These are phyloP conservation scores for Clonostachys sp. DNA, from an alignment of 2,329 filamentous ascomycete genomes.

Conservation along the genomic window DNA sequence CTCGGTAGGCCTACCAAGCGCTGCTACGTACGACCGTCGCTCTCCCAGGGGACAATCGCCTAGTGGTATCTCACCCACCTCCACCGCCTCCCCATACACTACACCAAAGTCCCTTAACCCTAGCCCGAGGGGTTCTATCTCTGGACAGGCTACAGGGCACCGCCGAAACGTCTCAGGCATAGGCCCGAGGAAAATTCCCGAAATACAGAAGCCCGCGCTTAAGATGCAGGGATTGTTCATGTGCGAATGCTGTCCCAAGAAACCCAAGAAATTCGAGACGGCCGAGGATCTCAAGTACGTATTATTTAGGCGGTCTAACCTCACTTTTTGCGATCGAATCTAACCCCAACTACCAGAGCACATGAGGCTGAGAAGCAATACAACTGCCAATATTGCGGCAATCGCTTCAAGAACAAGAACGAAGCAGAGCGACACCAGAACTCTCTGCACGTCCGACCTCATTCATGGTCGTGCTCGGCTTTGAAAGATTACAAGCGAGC, in stretches of 20 bases:
- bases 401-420: conserved; percentile 98
- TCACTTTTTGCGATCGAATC: not conserved
- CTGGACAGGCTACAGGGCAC: conserved; percentile 28
- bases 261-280: conserved; percentile 91
- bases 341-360: conserved; percentile 46
- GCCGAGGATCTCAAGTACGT: conserved; percentile 77
- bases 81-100: conserved; percentile 43
- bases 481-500: conserved; percentile 73
- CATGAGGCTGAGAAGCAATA: conserved; percentile 97
- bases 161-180: conserved; percentile 41
- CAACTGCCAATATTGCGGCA: conserved; percentile 85
- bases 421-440: conserved; percentile 96
- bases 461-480: conserved; percentile 96
- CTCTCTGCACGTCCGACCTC: conserved; percentile 82
- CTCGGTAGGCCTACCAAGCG: conserved; percentile 34
- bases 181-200: conserved; percentile 46
- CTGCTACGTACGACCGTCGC: conserved; percentile 38
- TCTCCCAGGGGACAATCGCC: conserved; percentile 41
- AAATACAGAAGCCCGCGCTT: conserved; percentile 35
- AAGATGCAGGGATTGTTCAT: conserved; percentile 50
- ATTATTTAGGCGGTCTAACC: not conserved
- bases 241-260: conserved; percentile 95
- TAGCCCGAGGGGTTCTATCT: conserved; percentile 42
- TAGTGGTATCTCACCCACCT: conserved; percentile 44
- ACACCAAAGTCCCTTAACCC: conserved; percentile 41